Evolutionary conservation across 1,139 yeast species (phyloP), one percentile per base, ranked within the genome.

Genomic region (Arxiozyma telluris): DNA sequence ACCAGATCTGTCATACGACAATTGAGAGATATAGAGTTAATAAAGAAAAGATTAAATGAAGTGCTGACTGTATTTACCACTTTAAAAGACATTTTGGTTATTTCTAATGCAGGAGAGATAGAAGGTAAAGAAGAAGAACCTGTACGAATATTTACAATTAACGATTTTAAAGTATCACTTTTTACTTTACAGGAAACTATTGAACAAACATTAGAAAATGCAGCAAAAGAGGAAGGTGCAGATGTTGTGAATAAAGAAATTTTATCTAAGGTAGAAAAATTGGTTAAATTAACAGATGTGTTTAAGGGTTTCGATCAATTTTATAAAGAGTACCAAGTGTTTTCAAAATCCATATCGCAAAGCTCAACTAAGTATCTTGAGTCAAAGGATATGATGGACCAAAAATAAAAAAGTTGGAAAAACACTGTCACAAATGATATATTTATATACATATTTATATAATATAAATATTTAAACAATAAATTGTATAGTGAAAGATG

Each of bases 301-400:
- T 82, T 84, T 61, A 75, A 75, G 58, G 77, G 76, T 41, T 64
- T 83, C 52, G 70, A 74, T 5, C 73, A 74, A 43, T 84, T 82
- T 63, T 72, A 76, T 55, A 69, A 76, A 0, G 61, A 71, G 1
- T 83, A 81, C 60, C 68, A 73, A 34, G 72, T 71, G 27, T 83
- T 81, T 65, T 71, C 73, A 1, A 64, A 67, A 25, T 67, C 62
- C 30, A 64, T 79, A 17, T 64, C 67, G 30, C 58, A 56, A 9
- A 75, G 73, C 57, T 71, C 70, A 52, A 71, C 70, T 43, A 61
- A 66, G 15, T 76, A 75, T 57, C 53, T 75, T 27, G 52, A 65
- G n/a, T 56, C 57, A 4, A 69, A 70, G 51, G 61, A 59, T 46
- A 27, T 20, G 20, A 20, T 45, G 11, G 18, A 45, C 20, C 21